A percentile compares a stretch with the other conserved stretches of the same genome.
phyloP scores from a whole-genome alignment of 352 stramenopile genomes.

The Globisporangium camurandrum region DNA sequence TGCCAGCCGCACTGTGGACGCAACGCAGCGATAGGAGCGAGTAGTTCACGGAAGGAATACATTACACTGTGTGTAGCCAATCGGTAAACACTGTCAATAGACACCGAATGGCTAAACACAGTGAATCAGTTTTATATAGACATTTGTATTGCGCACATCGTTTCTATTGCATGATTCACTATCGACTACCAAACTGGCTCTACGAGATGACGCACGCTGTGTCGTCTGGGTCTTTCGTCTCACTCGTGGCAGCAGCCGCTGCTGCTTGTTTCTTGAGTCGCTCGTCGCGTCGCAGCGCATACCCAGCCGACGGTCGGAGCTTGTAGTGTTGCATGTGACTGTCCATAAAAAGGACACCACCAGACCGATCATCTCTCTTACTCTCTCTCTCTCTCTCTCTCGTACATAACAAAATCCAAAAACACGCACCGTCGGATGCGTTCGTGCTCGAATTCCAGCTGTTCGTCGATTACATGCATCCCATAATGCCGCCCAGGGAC shows the following conservation, averaged over 20 bases:
- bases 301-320: conserved; percentile 47
- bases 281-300: conserved; percentile 67
- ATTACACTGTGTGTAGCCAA: too few species aligned
- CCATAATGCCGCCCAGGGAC: conserved; percentile 57
- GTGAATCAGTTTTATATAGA: too few species aligned
- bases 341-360: neutral
- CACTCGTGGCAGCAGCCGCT: too few species aligned
- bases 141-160: too few species aligned
- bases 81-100: too few species aligned
- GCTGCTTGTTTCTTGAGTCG: conserved; percentile 40
- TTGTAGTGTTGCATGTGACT: conserved; percentile 71
- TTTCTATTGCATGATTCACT: too few species aligned
- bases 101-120: too few species aligned
- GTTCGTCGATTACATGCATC: conserved; percentile 68
- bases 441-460: conserved; percentile 53
- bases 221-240: too few species aligned
- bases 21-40: conserved; percentile 1
- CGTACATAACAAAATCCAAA: neutral
- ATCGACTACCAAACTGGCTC: too few species aligned
- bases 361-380: neutral
- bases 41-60: too few species aligned
- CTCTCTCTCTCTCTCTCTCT: too few species aligned
- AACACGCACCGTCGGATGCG: conserved; percentile 38
- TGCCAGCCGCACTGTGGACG: neutral
- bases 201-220: too few species aligned